Evolutionary conservation across 208 protist genomes (phyloP).

Genomic region (Acanthamoeba triangularis): DNA sequence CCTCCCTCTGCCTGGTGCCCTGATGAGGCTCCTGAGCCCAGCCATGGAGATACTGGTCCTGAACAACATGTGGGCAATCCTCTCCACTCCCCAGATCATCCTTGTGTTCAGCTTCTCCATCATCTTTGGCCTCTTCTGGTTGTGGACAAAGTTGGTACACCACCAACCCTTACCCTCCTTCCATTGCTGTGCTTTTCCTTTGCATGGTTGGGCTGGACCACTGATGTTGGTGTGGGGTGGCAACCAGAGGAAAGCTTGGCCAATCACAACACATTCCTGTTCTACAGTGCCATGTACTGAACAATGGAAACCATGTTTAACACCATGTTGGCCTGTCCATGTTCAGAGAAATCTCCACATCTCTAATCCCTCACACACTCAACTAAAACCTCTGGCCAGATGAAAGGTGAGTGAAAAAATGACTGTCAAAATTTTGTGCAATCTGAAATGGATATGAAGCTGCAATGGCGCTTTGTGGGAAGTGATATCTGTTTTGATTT

Average conservation of each 20-base stretch:
- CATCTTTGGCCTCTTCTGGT: slow-evolving; percentile 78
- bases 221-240: not conserved
- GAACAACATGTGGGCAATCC: slow-evolving; percentile 12
- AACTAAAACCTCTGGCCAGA: no score
- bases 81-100: slow-evolving; percentile 24
- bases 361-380: no score
- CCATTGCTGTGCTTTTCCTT: no score
- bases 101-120: slow-evolving; percentile 55
- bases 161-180: slow-evolving; percentile 65
- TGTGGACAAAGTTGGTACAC: slow-evolving; percentile 54
- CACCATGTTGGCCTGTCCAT: slow-evolving; percentile 10
- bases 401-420: no score
- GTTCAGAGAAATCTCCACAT: no score
- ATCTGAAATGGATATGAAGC: no score
- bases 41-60: not conserved
- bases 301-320: slow-evolving; percentile 38
- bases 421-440: no score
- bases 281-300: slow-evolving; percentile 82
- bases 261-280: slow-evolving; percentile 77
- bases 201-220: not conserved
- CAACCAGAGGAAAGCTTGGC: slow-evolving; percentile 50
- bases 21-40: not conserved
- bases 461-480: no score
- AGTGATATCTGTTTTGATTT: no score
- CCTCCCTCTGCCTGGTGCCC: not conserved